These are phyloP conservation scores for Carpinus fangiana DNA, from an alignment of 306 rosid genomes.

Conservation along the genomic window DNA sequence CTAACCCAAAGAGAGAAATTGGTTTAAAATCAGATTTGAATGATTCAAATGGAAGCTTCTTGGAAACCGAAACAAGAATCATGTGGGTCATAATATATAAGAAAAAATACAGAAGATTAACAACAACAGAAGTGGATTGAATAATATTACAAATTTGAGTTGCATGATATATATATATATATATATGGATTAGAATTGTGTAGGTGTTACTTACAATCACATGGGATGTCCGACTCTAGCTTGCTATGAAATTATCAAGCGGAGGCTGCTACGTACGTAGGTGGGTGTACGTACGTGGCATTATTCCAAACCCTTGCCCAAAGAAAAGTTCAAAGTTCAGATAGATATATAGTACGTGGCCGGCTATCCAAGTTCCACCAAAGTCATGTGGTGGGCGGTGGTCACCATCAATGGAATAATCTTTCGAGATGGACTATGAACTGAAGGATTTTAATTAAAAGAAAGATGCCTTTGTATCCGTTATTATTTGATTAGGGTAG, in stretches of 20 bases:
- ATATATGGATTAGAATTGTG: conserved; percentile 29
- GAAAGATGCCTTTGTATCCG: background rate
- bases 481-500: background rate
- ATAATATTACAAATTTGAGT: conserved; percentile 16
- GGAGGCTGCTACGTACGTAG: conserved; percentile 4
- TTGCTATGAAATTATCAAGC: conserved; percentile 28
- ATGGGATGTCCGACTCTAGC: conserved; percentile 68
- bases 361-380: background rate
- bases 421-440: background rate
- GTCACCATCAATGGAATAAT: background rate
- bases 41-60: conserved; percentile 47
- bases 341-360: background rate
- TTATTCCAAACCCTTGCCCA: background rate
- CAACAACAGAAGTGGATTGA: background rate
- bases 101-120: conserved; percentile 7
- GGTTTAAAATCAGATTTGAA: conserved; percentile 2
- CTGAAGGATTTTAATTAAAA: background rate
- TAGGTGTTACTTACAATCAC: conserved; percentile 44
- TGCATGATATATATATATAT: conserved; percentile 24
- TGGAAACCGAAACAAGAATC: conserved; percentile 32
- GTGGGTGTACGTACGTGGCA: conserved; percentile 12
- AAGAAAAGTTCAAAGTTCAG: background rate
- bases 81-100: conserved; percentile 23
- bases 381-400: background rate
- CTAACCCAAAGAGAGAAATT: too few species aligned